Percentiles rank a stretch among this genome's conserved stretches.
Evolutionary conservation across 495 filamentous ascomycete genomes (phyloP).

Genomic region (Pyrenula massariospora): DNA sequence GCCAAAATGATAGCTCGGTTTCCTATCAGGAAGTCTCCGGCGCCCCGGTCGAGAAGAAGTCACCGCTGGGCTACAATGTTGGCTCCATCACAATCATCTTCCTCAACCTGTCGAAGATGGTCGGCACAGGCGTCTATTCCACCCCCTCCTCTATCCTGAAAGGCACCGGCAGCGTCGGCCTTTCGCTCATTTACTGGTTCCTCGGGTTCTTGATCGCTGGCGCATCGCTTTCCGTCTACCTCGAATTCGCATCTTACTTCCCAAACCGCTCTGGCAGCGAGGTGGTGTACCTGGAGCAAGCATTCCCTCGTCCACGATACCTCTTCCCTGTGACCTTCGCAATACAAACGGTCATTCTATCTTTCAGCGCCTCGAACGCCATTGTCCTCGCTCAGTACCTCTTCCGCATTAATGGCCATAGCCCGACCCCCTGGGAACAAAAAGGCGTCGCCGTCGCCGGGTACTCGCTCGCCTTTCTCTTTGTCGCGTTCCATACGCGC

Average conservation of each 20-base stretch:
- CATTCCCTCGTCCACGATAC: constrained; percentile 48
- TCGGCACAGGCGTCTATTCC: constrained; percentile 55
- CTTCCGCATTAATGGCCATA: constrained; percentile 14
- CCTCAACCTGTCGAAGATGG: constrained; percentile 54
- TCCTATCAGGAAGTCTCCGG: constrained; percentile 53
- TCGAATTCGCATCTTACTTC: constrained; percentile 50
- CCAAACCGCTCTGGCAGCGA: constrained; percentile 54
- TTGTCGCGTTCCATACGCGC: constrained; percentile 42
- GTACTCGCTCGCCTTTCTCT: constrained; percentile 41
- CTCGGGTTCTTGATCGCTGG: constrained; percentile 43
- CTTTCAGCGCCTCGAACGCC: constrained; percentile 51
- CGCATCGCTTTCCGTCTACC: constrained; percentile 39
- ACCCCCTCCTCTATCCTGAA: constrained; percentile 46
- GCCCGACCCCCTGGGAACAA: constrained; percentile 41
- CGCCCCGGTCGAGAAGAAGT: constrained; percentile 47
- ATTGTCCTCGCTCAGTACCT: constrained; percentile 49
- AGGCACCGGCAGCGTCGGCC: constrained; percentile 46
- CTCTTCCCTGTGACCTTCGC: constrained; percentile 52
- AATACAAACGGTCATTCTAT: constrained; percentile 44
- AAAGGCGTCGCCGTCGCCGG: constrained; percentile 52
- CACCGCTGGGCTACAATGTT: constrained; percentile 49
- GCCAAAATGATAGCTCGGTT: constrained; percentile 39
- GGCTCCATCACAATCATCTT: constrained; percentile 43
- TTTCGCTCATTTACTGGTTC: constrained; percentile 48
- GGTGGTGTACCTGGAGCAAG: constrained; percentile 56